Percentiles rank a stretch among this genome's conserved stretches.
phyloP scores from a whole-genome alignment of 2,329 filamentous ascomycete genomes.

The Colletotrichum tofieldiae region DNA sequence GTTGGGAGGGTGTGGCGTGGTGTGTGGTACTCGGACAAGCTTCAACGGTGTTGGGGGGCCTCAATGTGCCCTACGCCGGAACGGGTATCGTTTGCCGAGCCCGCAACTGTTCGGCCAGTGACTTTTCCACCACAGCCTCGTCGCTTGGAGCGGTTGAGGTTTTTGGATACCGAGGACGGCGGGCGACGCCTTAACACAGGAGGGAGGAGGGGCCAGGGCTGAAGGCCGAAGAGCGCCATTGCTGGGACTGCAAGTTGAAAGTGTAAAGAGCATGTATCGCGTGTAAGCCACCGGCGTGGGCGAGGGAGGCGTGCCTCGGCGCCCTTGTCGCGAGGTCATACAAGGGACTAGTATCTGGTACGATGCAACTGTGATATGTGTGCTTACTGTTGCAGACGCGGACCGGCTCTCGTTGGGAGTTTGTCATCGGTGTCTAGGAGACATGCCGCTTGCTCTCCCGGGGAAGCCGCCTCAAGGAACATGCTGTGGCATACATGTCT shows the following conservation, averaged over 20 bases:
- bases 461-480: background rate
- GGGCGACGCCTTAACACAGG: background rate
- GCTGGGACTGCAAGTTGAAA: background rate
- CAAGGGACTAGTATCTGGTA: background rate
- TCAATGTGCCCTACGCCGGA: background rate
- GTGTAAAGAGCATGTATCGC: background rate
- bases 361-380: background rate
- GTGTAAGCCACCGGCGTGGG: background rate
- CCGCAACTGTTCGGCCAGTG: conserved; percentile 6
- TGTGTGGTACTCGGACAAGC: background rate
- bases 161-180: background rate
- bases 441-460: background rate
- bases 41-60: background rate
- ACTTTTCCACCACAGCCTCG: background rate
- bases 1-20: background rate
- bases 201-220: background rate
- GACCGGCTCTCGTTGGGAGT: background rate
- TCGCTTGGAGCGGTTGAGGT: background rate
- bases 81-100: background rate
- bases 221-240: background rate
- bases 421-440: no score
- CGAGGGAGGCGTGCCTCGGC: background rate
- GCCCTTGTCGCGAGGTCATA: background rate
- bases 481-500: background rate
- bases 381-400: background rate